Evolutionary conservation across 768 basidiomycete species (phyloP), one percentile per base, ranked within the genome.

Genomic region (Chiua virens): DNA sequence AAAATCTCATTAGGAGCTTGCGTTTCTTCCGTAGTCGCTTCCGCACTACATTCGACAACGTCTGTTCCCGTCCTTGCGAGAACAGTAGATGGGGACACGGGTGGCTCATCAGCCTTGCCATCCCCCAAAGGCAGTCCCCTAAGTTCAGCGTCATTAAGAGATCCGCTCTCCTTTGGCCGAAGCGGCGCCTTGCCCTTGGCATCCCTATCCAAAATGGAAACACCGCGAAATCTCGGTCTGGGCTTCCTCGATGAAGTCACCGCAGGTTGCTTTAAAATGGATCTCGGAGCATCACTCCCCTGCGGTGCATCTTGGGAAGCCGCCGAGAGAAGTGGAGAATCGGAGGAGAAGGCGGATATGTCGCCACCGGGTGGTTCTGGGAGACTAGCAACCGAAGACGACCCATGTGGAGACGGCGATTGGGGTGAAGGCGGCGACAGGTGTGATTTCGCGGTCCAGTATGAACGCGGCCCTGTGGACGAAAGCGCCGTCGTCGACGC

Each of bases 11-110:
- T 82, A 68, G 71, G 72, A 21, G 67, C 47, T 35, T 59, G 50
- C 3, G 54, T 50, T 18, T 62, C 67, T 30, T 68, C 57, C 11
- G 49, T 65, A 15, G 75, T 77, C 1, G 85, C 83, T 38, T 81
- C 84, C 14, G 86, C 83, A 60, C 86, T 91, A 1, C 84, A 87
- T 13, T 72, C 79, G 6, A 77, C 77, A 1, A 86, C 73, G 4
- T 80, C 79, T 18, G 71, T 71, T 10, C 80, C 79, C 2, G 77
- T 75, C 44, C 92, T 74, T 27, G 79, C 73, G 23, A 96, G 75
- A 5, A 95, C 92, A 50, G 82, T 79, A 8, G 63, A 58, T 0
- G 90, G 88, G 22, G 85, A 73, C 0, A 71, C 84, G 2, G 81
- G 77, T 4, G 55, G 57, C 34, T 74, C 70, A 1, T 67, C 56